Conservation (phyloP, 768 basidiomycete genomes). For the Xerocomellus amylosporus region DNA sequence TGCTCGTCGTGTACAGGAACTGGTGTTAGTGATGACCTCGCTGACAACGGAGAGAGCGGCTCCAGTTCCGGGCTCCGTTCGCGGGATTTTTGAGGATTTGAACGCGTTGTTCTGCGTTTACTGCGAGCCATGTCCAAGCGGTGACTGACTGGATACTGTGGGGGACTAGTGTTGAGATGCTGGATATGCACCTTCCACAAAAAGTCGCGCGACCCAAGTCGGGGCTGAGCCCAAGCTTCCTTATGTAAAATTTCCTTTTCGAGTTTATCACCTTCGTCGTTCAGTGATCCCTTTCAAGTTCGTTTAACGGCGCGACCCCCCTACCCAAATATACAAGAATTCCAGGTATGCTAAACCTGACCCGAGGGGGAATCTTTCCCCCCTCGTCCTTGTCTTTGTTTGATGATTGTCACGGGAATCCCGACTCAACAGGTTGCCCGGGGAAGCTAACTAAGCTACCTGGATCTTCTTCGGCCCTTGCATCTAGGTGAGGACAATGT, state of each 20-base stretch:
- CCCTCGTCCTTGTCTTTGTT: not conserved
- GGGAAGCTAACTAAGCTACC: not conserved
- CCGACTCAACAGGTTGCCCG: not conserved
- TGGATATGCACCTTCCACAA: constrained; percentile 7
- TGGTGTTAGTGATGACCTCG: constrained; percentile 30
- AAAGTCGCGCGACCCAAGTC: constrained; percentile 12
- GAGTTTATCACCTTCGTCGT: not conserved
- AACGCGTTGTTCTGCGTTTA: constrained; percentile 43
- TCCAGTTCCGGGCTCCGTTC: constrained; percentile 34
- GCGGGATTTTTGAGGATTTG: constrained; percentile 35
- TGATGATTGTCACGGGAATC: no score
- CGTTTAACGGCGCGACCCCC: not conserved
- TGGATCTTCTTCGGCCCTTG: not conserved
- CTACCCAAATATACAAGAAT: not conserved
- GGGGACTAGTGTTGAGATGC: constrained; percentile 5
- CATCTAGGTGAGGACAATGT: not conserved
- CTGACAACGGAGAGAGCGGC: constrained; percentile 31
- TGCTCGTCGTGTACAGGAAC: constrained; percentile 22
- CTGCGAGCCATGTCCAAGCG: constrained; percentile 40
- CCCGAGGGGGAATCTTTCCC: not conserved
- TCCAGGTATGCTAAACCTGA: not conserved
- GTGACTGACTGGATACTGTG: constrained; percentile 8
- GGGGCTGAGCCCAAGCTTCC: not conserved
- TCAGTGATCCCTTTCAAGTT: not conserved
- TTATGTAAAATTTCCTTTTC: constrained; percentile 31